phyloP scores from a whole-genome alignment of 805 yeast genomes.

The Candida nitratophila region DNA sequence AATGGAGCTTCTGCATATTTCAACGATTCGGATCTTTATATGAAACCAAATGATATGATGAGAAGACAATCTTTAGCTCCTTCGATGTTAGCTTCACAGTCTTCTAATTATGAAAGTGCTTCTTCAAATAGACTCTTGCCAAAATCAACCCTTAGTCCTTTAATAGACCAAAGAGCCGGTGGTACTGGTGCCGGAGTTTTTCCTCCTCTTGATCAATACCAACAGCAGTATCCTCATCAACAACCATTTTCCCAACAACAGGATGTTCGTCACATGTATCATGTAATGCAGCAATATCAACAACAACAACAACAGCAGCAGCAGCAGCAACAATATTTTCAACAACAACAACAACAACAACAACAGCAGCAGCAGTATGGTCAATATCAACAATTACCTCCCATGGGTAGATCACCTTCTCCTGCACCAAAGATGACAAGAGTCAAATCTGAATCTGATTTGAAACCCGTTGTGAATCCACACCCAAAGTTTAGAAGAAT shows the following conservation, averaged over 20 bases:
- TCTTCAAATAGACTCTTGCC: neutral
- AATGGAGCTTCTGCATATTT: too few relatives aligned
- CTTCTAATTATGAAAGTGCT: constrained; percentile 3
- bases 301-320: constrained; percentile 16
- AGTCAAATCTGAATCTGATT: constrained; percentile 38
- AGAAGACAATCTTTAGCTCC: constrained; percentile 27
- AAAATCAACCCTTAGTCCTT: neutral
- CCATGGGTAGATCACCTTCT: neutral
- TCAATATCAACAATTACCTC: neutral
- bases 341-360: constrained; percentile 10
- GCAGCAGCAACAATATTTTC: constrained; percentile 7
- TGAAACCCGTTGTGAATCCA: constrained; percentile 53
- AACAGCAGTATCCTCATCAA: neutral
- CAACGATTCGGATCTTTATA: constrained; percentile 7
- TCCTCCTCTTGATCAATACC: neutral
- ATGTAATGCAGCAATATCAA: neutral
- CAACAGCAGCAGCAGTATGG: constrained; percentile 1
- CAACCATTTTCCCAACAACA: neutral
- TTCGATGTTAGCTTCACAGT: constrained; percentile 6
- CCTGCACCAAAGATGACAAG: constrained; percentile 41
- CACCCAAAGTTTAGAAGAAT: constrained; percentile 68
- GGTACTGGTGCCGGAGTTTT: neutral
- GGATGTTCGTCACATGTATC: neutral
- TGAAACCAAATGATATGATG: constrained; percentile 9
- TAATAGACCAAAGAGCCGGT: too few relatives aligned